A percentile compares a stretch with the other conserved stretches of the same genome.
Evolutionary conservation across 78 protist genomes (phyloP).

Genomic region (Reticulomyxa filosa): DNA sequence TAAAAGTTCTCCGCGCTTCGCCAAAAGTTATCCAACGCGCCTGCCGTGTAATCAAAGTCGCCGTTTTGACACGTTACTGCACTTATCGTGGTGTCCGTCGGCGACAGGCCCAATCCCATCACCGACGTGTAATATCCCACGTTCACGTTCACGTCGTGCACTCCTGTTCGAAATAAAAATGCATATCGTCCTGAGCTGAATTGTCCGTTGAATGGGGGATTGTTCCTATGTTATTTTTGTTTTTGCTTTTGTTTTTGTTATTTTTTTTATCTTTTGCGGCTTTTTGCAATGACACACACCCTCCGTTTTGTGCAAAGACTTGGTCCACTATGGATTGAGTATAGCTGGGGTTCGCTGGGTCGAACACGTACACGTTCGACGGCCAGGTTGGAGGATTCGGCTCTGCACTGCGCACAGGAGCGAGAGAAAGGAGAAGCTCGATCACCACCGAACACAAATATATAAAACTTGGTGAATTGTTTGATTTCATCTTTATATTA

Average conservation of each 20-base stretch:
- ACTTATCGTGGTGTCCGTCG: not conserved
- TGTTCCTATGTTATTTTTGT: not conserved
- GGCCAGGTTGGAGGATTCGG: not conserved
- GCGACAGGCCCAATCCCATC: not conserved
- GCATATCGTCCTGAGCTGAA: not conserved
- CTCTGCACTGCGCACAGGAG: too few species aligned
- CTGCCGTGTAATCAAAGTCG: not conserved
- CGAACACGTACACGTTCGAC: not conserved
- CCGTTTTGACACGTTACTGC: not conserved
- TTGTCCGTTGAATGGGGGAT: not conserved
- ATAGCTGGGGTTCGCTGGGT: not conserved
- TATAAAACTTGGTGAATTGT: too few species aligned
- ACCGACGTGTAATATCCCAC: not conserved
- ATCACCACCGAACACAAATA: too few species aligned
- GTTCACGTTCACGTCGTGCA: not conserved
- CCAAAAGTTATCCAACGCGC: not conserved
- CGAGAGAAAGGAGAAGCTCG: too few species aligned
- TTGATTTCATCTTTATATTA: too few species aligned
- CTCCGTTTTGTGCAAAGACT: not conserved
- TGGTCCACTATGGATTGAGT: not conserved
- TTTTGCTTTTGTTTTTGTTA: not conserved
- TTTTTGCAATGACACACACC: not conserved
- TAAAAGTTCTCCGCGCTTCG: not conserved
- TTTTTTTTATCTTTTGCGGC: not conserved
- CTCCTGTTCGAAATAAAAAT: not conserved